phyloP scores from a whole-genome alignment of 164 flowering plant genomes.

The Aristolochia californica region DNA sequence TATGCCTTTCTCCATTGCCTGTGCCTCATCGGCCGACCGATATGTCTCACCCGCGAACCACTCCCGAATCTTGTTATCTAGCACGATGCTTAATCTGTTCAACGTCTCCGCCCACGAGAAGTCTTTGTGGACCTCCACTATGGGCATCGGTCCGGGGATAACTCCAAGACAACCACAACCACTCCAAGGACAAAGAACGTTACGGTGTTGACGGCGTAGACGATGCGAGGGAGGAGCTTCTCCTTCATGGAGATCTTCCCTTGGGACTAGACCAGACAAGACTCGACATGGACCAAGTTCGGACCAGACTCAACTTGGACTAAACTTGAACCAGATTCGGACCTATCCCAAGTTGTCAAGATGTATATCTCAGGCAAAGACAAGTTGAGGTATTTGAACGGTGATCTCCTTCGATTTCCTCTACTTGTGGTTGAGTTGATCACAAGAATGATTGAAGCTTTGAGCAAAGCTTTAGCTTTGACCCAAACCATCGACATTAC shows the following conservation, averaged over 20 bases:
- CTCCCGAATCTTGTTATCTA: slow-evolving; percentile 7
- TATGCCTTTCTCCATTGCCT: slow-evolving; percentile 8
- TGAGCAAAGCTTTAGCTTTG: too few species aligned
- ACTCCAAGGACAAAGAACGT: slow-evolving; percentile 21
- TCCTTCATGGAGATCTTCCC: neutral
- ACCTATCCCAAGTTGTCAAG: too few species aligned
- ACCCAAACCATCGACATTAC: too few species aligned
- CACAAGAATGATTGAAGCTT: too few species aligned
- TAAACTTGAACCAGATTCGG: too few species aligned
- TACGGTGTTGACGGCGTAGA: slow-evolving; percentile 19
- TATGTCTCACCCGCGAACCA: slow-evolving; percentile 3
- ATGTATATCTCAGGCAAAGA: too few species aligned
- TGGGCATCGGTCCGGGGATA: neutral
- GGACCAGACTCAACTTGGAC: too few species aligned
- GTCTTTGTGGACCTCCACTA: slow-evolving; percentile 13
- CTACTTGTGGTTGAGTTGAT: too few species aligned
- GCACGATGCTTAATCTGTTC: slow-evolving; percentile 11
- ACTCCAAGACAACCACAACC: slow-evolving; percentile 12
- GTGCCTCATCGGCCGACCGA: slow-evolving; percentile 12
- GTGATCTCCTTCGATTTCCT: too few species aligned
- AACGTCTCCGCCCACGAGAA: slow-evolving; percentile 20
- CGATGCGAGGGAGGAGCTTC: slow-evolving; percentile 5
- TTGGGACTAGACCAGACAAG: too few species aligned
- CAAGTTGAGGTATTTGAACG: too few species aligned
- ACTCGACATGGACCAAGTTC: too few species aligned